phyloP scores from a whole-genome alignment of 108 stramenopile genomes.

The Discostella stelligeroides region DNA sequence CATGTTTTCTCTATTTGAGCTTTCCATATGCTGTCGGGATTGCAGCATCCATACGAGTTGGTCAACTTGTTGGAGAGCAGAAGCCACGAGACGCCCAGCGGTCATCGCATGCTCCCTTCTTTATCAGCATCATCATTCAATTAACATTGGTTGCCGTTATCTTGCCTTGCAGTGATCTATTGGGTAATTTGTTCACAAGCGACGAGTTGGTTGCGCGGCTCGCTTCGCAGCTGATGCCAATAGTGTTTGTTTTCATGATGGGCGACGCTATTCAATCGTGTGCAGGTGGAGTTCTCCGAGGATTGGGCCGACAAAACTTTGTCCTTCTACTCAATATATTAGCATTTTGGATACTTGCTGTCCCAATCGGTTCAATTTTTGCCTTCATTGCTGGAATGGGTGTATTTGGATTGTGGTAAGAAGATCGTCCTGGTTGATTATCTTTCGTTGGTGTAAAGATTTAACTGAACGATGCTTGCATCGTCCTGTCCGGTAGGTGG shows the following conservation, averaged over 20 bases:
- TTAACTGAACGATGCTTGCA: too few relatives aligned
- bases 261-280: constrained; percentile 35
- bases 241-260: constrained; percentile 48
- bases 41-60: constrained; percentile 49
- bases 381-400: constrained; percentile 37
- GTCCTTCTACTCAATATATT: constrained; percentile 37
- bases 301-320: constrained; percentile 38
- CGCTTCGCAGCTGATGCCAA: constrained; percentile 34
- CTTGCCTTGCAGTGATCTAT: constrained; percentile 8
- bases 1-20: constrained; percentile 37
- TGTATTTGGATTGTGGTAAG: constrained; percentile 7
- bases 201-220: constrained; percentile 33
- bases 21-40: constrained; percentile 51
- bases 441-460: too few relatives aligned
- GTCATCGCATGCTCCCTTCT: constrained; percentile 27
- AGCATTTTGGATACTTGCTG: constrained; percentile 39
- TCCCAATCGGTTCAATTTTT: constrained; percentile 33
- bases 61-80: constrained; percentile 46
- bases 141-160: constrained; percentile 13
- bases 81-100: constrained; percentile 23
- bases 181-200: constrained; percentile 38
- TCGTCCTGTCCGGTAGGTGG: too few relatives aligned
- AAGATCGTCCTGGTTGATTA: too few relatives aligned
- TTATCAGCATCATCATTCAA: constrained; percentile 16
- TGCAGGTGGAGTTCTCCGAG: constrained; percentile 14